A percentile compares a stretch with the other conserved stretches of the same genome.
Conservation (phyloP, 257 asterid genomes). For the Nicotiana tabacum region DNA sequence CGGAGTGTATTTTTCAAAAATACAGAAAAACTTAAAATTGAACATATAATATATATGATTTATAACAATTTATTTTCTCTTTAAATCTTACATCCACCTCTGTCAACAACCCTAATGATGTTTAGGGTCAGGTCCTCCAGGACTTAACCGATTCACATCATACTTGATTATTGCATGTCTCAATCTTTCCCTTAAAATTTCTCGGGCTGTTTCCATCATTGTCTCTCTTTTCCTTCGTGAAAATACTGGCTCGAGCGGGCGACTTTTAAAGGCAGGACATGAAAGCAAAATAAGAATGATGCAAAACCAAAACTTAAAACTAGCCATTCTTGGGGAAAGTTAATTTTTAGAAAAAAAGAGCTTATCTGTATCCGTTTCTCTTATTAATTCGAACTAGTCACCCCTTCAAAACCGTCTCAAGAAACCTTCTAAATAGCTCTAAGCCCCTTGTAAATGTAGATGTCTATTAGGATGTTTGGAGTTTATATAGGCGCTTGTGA, state of each 20-base stretch:
- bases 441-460: not conserved
- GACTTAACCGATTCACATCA: not conserved
- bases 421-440: not conserved
- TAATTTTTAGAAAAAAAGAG: not conserved
- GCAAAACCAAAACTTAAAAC: conserved; percentile 6
- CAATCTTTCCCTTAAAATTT: conserved; percentile 4
- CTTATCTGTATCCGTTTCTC: no score
- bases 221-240: not conserved
- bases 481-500: conserved; percentile 1
- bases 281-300: conserved; percentile 8
- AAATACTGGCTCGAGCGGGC: not conserved
- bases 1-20: no score
- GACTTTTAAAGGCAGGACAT: not conserved
- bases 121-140: conserved; percentile 14
- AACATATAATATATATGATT: no score
- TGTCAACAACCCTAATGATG: conserved; percentile 5
- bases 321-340: not conserved
- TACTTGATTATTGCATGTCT: not conserved
- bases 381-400: no score
- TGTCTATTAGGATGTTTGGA: not conserved
- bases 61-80: no score
- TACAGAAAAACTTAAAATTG: no score
- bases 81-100: no score
- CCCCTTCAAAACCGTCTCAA: no score
- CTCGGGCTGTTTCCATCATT: not conserved